phyloP scores from a whole-genome alignment of 2,329 filamentous ascomycete species.

The Fusarium albosuccineum region DNA sequence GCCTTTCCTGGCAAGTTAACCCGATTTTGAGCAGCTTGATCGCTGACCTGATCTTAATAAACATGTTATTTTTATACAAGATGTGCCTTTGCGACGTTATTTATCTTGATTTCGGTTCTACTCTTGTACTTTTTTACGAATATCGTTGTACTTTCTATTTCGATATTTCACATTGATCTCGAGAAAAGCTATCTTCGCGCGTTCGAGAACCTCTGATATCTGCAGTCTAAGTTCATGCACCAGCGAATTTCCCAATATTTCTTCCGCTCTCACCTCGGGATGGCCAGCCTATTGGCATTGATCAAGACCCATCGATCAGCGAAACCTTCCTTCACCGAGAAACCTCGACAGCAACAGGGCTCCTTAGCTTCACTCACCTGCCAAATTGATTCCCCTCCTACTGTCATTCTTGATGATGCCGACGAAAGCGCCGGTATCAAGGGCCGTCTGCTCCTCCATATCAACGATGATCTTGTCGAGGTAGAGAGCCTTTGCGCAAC shows the following conservation, averaged over 20 bases:
- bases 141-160: neutral
- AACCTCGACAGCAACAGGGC: neutral
- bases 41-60: neutral
- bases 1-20: conserved; percentile 22
- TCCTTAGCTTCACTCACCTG: conserved; percentile 17
- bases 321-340: neutral
- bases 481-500: conserved; percentile 22
- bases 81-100: neutral
- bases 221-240: neutral
- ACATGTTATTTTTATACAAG: neutral
- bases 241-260: neutral
- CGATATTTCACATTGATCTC: conserved; percentile 3
- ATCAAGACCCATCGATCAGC: conserved; percentile 21
- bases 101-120: neutral
- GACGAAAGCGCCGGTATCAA: conserved; percentile 11
- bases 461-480: conserved; percentile 7
- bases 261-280: neutral
- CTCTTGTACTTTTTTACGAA: neutral
- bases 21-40: neutral
- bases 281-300: conserved; percentile 17
- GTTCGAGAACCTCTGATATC: neutral
- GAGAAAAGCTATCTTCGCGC: neutral
- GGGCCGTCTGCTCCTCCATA: conserved; percentile 5
- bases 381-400: conserved; percentile 17
- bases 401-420: conserved; percentile 12